Base-by-base conservation (phyloP, 2,329 filamentous ascomycete genomes). In the Penicillium sp. region DNA sequence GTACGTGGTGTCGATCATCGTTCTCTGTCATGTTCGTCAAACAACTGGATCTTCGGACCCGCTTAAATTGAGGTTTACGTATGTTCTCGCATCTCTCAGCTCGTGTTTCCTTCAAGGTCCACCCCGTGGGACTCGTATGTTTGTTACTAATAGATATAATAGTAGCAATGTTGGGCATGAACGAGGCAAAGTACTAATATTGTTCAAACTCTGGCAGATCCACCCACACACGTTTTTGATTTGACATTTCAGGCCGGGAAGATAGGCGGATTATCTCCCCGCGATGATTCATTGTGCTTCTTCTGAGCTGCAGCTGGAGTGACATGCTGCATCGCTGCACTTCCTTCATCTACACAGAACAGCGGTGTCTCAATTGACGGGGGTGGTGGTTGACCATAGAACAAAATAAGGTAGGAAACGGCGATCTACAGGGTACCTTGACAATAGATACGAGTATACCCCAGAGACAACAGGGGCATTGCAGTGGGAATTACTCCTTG, bases 1-100 rank as follows among this genome's bases (percentile, higher is more conserved):
- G 11, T 4, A 49, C 14, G 43, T 43, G 5, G 7, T 16, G 27
- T n/a, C 47, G 34, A 59, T 47, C 42, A 42, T 29, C 31, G 18
- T 22, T 40, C 18, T 22, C 47, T 54, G 44, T 55, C 56, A 50
- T 47, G 29, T 51, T 39, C 39, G 14, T 53, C 51, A 52, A 56
- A 45, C 45, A 40, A 34, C 10, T 45, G 29, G 42, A 47, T 52
- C 42, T 50, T 42, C 47, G 49, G 29, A 27, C 32, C 14, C 21
- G 21, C 32, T 16, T 44, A n/a, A 24, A 24, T 3, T 44, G 2
- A 44, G 18, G 16, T 8, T 18, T 18, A 18, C 18, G n/a, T 49
- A 24, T 38, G 13, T 14, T 39, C 18, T 49, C 22, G 21, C 18
- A 36, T 45, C 40, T 44, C 9, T 31, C 14, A 27, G 8, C 6